phyloP scores from a whole-genome alignment of 345 rosid species.

The Brassica incana region DNA sequence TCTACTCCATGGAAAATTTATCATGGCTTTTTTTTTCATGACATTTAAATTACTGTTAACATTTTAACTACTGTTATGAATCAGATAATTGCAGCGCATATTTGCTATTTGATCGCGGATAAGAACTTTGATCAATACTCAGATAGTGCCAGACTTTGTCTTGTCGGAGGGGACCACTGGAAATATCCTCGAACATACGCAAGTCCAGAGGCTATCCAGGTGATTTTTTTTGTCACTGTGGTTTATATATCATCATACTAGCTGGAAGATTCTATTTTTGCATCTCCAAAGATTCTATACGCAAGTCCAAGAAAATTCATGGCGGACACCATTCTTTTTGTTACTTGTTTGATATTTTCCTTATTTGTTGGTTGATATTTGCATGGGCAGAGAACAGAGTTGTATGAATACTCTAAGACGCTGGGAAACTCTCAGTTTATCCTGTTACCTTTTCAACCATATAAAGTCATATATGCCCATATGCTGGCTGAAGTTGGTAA shows the following conservation, averaged over 20 bases:
- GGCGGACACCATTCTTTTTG: not conserved
- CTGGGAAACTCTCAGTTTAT: conserved; percentile 93
- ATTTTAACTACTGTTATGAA: conserved; percentile 28
- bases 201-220: conserved; percentile 82
- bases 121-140: conserved; percentile 68
- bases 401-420: conserved; percentile 90
- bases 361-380: conserved; percentile 36
- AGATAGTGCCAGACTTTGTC: conserved; percentile 72
- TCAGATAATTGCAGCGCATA: conserved; percentile 71
- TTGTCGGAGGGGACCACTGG: conserved; percentile 79
- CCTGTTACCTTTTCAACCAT: conserved; percentile 88
- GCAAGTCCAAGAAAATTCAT: not conserved
- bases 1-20: conserved; percentile 5
- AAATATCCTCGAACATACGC: conserved; percentile 68
- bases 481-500: conserved; percentile 98
- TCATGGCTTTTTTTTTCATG: not conserved
- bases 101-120: conserved; percentile 75
- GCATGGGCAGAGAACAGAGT: conserved; percentile 88
- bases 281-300: too few species aligned
- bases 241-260: conserved; percentile 2
- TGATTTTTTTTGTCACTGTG: conserved; percentile 14
- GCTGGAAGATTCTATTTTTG: not conserved
- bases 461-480: conserved; percentile 86
- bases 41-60: conserved; percentile 35
- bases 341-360: not conserved